These are phyloP conservation scores for Lipomyces chichibuensis DNA, from an alignment of 805 yeast genomes.

Conservation along the genomic window DNA sequence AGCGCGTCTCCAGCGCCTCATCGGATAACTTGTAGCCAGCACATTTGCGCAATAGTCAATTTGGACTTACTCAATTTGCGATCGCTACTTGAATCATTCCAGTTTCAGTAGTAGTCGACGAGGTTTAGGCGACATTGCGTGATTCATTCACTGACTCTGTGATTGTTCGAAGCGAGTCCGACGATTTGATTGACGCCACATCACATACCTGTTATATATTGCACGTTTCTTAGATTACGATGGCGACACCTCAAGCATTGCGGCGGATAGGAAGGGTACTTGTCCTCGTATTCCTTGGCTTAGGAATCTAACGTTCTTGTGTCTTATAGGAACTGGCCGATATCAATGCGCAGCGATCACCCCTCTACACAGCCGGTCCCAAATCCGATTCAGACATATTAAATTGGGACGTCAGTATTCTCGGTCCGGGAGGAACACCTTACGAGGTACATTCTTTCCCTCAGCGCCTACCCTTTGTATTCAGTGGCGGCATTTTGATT, in stretches of 20 bases:
- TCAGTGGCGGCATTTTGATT: no score
- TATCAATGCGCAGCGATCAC: slow-evolving; percentile 64
- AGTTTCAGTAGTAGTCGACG: not conserved
- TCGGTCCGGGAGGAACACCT: slow-evolving; percentile 86
- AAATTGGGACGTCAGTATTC: slow-evolving; percentile 91
- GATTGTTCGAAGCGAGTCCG: not conserved
- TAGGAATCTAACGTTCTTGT: not conserved
- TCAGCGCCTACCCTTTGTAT: not conserved
- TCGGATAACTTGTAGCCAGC: not conserved
- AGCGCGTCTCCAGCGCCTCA: no score
- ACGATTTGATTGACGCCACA: not conserved
- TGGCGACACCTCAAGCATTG: slow-evolving; percentile 33
- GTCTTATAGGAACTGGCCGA: slow-evolving; percentile 30
- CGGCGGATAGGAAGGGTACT: slow-evolving; percentile 32
- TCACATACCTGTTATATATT: not conserved
- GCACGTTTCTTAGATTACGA: not conserved
- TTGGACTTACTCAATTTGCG: not conserved
- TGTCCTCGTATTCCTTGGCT: not conserved
- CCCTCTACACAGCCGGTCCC: slow-evolving; percentile 90
- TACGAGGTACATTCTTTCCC: slow-evolving; percentile 43
- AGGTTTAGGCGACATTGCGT: not conserved
- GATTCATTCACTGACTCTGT: not conserved
- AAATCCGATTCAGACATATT: slow-evolving; percentile 78
- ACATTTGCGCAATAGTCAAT: not conserved
- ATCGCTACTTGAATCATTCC: not conserved